Conservation (phyloP, 305 asterid species). For the Solanum hybrid region DNA sequence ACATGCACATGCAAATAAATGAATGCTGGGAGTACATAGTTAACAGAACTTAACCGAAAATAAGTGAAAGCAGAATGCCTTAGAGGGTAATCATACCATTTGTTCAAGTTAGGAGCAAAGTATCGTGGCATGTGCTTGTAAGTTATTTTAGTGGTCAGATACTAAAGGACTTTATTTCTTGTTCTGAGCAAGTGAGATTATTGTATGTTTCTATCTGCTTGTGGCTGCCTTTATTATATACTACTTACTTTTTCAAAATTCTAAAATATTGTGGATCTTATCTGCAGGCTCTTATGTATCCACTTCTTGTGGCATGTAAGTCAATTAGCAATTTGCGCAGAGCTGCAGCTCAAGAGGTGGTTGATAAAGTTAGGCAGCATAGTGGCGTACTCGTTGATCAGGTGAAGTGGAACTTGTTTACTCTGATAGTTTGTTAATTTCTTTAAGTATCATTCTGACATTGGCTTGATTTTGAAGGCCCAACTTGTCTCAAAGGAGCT, state of each 20-base stretch:
- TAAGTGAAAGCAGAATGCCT: not conserved
- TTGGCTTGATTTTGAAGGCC: slow-evolving; percentile 48
- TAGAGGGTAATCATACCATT: not conserved
- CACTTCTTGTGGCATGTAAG: slow-evolving; percentile 98
- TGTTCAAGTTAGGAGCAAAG: not conserved
- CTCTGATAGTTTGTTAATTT: not conserved
- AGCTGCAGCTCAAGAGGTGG: slow-evolving; percentile 99
- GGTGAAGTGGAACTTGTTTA: slow-evolving; percentile 33
- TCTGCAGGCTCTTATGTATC: slow-evolving; percentile 99
- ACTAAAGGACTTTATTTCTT: not conserved
- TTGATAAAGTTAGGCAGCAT: slow-evolving; percentile 93
- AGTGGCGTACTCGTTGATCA: slow-evolving; percentile 95
- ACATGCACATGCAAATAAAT: not conserved
- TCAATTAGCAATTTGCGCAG: slow-evolving; percentile 88
- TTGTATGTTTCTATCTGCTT: not conserved
- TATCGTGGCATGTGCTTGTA: not conserved
- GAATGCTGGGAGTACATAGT: not conserved
- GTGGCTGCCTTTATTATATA: not conserved
- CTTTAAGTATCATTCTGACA: slow-evolving; percentile 18
- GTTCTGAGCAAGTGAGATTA: not conserved
- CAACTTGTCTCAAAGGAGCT: slow-evolving; percentile 97
- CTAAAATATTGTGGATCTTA: not conserved
- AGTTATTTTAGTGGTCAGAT: not conserved
- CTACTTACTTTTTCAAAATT: not conserved
- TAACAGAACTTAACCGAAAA: not conserved